phyloP scores from a whole-genome alignment of 495 filamentous ascomycete genomes.

The Bacidia gigantensis region DNA sequence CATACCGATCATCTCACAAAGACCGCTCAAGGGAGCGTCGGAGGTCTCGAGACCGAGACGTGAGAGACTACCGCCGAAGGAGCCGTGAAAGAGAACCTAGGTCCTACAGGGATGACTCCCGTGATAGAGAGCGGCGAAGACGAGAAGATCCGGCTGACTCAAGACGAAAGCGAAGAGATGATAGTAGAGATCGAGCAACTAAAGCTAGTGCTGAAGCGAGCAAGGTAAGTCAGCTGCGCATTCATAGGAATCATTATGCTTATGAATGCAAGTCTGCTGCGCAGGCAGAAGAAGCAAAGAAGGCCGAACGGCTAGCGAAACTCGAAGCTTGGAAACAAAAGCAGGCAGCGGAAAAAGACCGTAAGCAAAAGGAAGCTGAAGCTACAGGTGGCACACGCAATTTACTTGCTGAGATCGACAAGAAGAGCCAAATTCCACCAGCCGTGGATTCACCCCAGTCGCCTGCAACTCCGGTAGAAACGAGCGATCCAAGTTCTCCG shows the following conservation, averaged over 20 bases:
- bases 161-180: slow-evolving; percentile 52
- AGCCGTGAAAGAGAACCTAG: slow-evolving; percentile 65
- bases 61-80: slow-evolving; percentile 47
- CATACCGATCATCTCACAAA: slow-evolving; percentile 44
- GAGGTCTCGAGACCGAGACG: slow-evolving; percentile 46
- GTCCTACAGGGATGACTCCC: slow-evolving; percentile 66
- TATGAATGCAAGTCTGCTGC: slow-evolving; percentile 30
- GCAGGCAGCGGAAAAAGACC: slow-evolving; percentile 62
- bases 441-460: slow-evolving; percentile 42
- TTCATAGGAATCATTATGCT: neutral
- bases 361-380: slow-evolving; percentile 56
- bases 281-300: slow-evolving; percentile 68
- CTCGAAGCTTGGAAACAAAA: slow-evolving; percentile 88
- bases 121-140: slow-evolving; percentile 53
- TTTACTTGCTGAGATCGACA: slow-evolving; percentile 63
- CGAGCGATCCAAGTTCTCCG: slow-evolving; percentile 30
- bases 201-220: slow-evolving; percentile 33
- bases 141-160: slow-evolving; percentile 69
- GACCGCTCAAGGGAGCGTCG: slow-evolving; percentile 52
- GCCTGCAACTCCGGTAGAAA: slow-evolving; percentile 34
- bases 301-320: slow-evolving; percentile 69
- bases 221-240: slow-evolving; percentile 34
- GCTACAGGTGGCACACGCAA: slow-evolving; percentile 42
- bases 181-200: slow-evolving; percentile 40
- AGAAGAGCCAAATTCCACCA: slow-evolving; percentile 46